Percentiles rank a stretch among this genome's conserved stretches.
Conservation (phyloP, 192 early-diverging fungal species). For the Ambispora gerdemannii region DNA sequence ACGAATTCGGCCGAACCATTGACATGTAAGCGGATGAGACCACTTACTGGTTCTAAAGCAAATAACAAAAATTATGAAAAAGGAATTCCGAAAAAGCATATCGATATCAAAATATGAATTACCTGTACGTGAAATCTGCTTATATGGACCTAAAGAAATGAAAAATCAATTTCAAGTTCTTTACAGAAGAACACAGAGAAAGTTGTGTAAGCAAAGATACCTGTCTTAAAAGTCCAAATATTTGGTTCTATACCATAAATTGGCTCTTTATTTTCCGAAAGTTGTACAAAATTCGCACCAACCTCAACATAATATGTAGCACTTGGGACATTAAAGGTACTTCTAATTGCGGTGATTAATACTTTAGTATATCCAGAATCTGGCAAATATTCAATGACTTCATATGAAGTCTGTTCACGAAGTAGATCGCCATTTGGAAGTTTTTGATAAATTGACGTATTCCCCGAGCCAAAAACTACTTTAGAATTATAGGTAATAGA, state of each 20-base stretch:
- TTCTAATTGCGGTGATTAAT: background rate
- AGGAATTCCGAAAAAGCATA: background rate
- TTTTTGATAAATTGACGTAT: background rate
- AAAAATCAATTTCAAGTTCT: background rate
- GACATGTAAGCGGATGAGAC: background rate
- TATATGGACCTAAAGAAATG: background rate
- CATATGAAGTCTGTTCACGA: background rate
- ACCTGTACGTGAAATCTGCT: background rate
- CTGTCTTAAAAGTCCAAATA: background rate
- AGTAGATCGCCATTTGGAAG: background rate
- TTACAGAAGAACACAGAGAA: background rate
- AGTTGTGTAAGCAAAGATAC: background rate
- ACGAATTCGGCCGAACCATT: background rate
- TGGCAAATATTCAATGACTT: too few species aligned
- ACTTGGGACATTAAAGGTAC: background rate
- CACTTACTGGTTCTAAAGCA: background rate
- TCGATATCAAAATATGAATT: background rate
- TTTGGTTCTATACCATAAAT: background rate
- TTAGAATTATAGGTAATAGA: background rate
- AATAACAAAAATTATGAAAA: background rate
- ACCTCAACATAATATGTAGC: background rate
- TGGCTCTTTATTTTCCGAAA: background rate
- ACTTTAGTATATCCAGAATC: background rate
- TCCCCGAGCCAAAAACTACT: background rate
- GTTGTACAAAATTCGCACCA: background rate